Evolutionary conservation across 2,329 filamentous ascomycete genomes (phyloP).

Genomic region (Chrysoporthe austroafricana): DNA sequence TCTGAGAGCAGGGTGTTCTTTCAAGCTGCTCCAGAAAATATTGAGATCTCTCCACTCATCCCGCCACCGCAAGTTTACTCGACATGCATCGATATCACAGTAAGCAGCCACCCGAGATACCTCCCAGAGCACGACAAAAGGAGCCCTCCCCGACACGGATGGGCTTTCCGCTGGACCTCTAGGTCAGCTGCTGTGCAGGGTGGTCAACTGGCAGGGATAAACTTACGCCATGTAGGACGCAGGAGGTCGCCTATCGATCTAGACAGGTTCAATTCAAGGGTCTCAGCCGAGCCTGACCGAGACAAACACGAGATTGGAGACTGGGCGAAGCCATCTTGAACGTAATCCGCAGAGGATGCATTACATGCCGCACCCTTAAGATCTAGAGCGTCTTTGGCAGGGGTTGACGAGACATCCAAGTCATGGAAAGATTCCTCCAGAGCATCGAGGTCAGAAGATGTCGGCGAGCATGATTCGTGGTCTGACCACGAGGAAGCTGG

Average conservation of each 20-base stretch:
- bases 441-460: conserved; percentile 23
- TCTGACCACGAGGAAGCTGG: not conserved
- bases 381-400: not conserved
- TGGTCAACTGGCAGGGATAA: not conserved
- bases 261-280: not conserved
- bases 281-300: not conserved
- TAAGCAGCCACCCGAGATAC: conserved; percentile 52
- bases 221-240: conserved; percentile 24
- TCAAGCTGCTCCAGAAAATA: conserved; percentile 40
- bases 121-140: conserved; percentile 58
- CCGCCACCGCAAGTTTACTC: conserved; percentile 43
- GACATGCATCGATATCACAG: conserved; percentile 47
- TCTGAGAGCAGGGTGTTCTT: conserved; percentile 39
- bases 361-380: not conserved
- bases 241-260: conserved; percentile 8
- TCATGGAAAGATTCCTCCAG: conserved; percentile 20
- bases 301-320: not conserved
- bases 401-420: conserved; percentile 6
- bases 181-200: not conserved
- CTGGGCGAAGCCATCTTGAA: not conserved
- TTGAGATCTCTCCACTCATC: conserved; percentile 49
- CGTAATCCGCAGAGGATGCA: not conserved
- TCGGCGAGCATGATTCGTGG: conserved; percentile 18
- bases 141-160: conserved; percentile 45
- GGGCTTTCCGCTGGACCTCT: conserved; percentile 43